Evolutionary conservation across 1,284 basidiomycete species (phyloP), one percentile per base, ranked within the genome.

Genomic region (Microbotryum saponariae): DNA sequence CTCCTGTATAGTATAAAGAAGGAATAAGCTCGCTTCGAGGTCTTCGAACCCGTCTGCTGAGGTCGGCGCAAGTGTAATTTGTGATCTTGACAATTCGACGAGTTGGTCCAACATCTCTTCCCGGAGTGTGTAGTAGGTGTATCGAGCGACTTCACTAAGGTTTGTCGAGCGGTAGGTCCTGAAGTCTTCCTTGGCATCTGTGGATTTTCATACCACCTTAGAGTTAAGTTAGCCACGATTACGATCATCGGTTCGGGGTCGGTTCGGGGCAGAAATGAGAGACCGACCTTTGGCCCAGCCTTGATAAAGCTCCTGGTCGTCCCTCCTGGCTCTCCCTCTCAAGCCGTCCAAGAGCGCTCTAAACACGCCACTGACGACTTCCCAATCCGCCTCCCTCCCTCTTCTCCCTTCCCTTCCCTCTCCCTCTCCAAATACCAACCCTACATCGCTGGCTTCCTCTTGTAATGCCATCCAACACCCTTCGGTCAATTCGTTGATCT

Each of bases 381-480:
- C 52, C 68, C 69, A 71, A 12, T 69, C 64, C 6, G 29, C 55
- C 45, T 69, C 67, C 21, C 54, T 51, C 10, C 63, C 61, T 4
- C 51, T 58, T 27, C 65, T 56, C 1, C 60, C 66, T 37, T 69
- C 66, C 10, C 68, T 44, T 4, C 61, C 57, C 2, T 65, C 65
- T 14, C 66, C 61, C 16, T 56, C 21, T 10, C 66, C 66, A 27
- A 58, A 54, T 10, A 71, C 55, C 20, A 71, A 57, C n/a, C 73
- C 73, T 9, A 63, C 61, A 23, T 73, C 72, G 4, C 63, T 61
- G 0, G 70, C 61, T 16, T 71, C 65, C 51, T 73, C 73, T 53
- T 73, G 73, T 6, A 73, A 57, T 8, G 69, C 61, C 45, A 69
- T 59, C 73, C 73, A 73, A 4, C 65, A 58, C 1, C 68, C 64